Evolutionary conservation across 2,329 filamentous ascomycete genomes (phyloP).

Genomic region (Epichloe glyceriae): DNA sequence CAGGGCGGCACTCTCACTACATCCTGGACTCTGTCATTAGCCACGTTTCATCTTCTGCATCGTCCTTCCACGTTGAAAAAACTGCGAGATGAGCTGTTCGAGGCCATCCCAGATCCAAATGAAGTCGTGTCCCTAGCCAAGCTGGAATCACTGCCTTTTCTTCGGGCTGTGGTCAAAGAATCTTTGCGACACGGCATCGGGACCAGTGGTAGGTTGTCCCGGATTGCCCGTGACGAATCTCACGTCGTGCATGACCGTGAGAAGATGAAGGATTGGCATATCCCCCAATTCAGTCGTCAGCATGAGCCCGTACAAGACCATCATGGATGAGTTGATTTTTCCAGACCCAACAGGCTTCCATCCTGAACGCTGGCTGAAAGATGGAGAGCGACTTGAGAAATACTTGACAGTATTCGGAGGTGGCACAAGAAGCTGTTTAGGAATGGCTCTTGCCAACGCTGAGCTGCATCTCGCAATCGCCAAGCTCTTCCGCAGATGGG

Average conservation of each 20-base stretch:
- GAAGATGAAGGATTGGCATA: conserved; percentile 15
- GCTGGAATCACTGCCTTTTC: conserved; percentile 27
- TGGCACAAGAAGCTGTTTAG: conserved; percentile 23
- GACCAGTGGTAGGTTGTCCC: conserved; percentile 33
- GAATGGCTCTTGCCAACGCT: conserved; percentile 24
- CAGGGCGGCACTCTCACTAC: conserved; percentile 29
- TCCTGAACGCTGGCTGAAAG: conserved; percentile 24
- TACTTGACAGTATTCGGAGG: conserved; percentile 23
- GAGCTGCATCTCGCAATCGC: conserved; percentile 26
- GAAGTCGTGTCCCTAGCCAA: conserved; percentile 15
- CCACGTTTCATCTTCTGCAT: conserved; percentile 23
- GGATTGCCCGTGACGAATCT: conserved; percentile 28
- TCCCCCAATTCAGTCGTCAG: conserved; percentile 23
- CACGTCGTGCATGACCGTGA: conserved; percentile 17
- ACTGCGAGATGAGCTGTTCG: conserved; percentile 24
- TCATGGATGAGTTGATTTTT: conserved; percentile 22
- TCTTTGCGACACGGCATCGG: conserved; percentile 35
- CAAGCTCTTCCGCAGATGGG: conserved; percentile 25
- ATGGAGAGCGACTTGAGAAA: conserved; percentile 18
- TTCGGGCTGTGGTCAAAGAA: conserved; percentile 39
- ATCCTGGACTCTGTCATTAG: conserved; percentile 21
- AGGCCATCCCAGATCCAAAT: conserved; percentile 18
- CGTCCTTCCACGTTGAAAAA: conserved; percentile 17
- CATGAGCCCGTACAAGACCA: conserved; percentile 24
- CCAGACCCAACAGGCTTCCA: conserved; percentile 19